Base-by-base conservation (phyloP, 805 yeast species). In the Metschnikowia bowlesiae region DNA sequence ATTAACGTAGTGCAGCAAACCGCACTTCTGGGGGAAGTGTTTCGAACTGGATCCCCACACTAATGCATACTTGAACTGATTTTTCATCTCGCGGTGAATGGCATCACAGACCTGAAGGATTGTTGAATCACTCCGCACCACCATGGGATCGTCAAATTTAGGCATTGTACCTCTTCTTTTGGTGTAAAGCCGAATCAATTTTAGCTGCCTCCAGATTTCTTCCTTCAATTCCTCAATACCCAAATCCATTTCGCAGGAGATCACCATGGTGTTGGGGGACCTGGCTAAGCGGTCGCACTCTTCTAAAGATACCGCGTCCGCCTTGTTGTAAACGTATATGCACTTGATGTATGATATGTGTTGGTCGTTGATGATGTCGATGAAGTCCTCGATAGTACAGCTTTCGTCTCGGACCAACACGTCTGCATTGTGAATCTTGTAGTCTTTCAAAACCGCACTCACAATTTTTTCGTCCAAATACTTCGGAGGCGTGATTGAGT, bases 1-100 rank as follows among this genome's bases (percentile, higher is more conserved):
- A 58, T 87, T 82, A 11, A 94, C 85, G 35, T 74, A 73, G 65
- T 92, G 99, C 54, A 65, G 80, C 50, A 92, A 73, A 0, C 99
- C 98, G 75, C 98, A 92, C 64, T 92, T 92, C 64, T 92, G 99
- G 4, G 98, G 98, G 34, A 92, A 88, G 64, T 89, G 96, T 66
- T 94, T 94, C 6, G 97, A 87, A 43, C 95, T 85, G 1, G 91
- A 83, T 0, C 99, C 99, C 97, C 98, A 92, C 6, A 92, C 97
- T 62, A 90, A 70, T 0, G 98, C 98, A 65, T 91, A 90, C 66
- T 90, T 89, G 76, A 94, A 92, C 62, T 87, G 89, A 56, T 86
- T 84, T 63, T 90, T 91, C 76, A 92, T 87, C 61, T 91, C 97
- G 59, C 96, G 80, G 66, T 92, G 98, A 54, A 92, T 85, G 10